Percentiles rank a stretch among this genome's conserved stretches.
Evolutionary conservation across 305 asterid genomes (phyloP).

Genomic region (Fraxinus floribunda): DNA sequence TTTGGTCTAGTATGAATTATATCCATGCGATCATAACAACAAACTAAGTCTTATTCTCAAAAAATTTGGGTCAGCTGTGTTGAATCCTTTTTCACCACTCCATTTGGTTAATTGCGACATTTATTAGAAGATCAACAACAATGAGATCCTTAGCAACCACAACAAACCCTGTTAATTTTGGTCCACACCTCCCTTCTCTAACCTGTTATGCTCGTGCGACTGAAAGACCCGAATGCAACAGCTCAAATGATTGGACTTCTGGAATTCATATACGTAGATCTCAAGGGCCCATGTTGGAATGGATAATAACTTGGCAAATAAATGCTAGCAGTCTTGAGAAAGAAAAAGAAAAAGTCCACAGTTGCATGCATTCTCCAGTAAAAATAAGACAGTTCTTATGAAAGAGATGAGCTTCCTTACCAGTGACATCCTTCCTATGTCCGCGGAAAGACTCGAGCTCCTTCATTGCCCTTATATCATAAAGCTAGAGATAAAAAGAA

Average conservation of each 20-base stretch:
- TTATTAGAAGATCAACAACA: not conserved
- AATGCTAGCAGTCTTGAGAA: constrained; percentile 14
- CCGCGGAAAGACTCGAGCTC: constrained; percentile 97
- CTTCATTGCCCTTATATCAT: constrained; percentile 98
- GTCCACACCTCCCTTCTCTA: not conserved
- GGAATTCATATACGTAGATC: constrained; percentile 15
- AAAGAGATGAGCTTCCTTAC: constrained; percentile 40
- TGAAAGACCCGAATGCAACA: constrained; percentile 16
- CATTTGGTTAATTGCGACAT: not conserved
- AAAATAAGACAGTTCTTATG: constrained; percentile 17
- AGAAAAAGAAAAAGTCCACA: not conserved
- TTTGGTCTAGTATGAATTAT: constrained; percentile 18
- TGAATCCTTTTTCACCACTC: not conserved
- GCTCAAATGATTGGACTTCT: constrained; percentile 5
- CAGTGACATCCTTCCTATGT: constrained; percentile 90
- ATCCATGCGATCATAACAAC: not conserved
- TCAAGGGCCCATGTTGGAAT: constrained; percentile 15
- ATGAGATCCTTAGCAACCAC: not conserved
- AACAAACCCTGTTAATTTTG: not conserved
- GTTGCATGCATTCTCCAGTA: constrained; percentile 17
- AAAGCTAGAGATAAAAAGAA: constrained; percentile 58
- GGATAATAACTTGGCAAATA: constrained; percentile 18
- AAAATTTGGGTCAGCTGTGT: not conserved
- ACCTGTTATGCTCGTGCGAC: not conserved
- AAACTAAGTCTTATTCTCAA: not conserved